Conservation (phyloP, 352 stramenopile genomes). For the Nothophytophthora sp. region DNA sequence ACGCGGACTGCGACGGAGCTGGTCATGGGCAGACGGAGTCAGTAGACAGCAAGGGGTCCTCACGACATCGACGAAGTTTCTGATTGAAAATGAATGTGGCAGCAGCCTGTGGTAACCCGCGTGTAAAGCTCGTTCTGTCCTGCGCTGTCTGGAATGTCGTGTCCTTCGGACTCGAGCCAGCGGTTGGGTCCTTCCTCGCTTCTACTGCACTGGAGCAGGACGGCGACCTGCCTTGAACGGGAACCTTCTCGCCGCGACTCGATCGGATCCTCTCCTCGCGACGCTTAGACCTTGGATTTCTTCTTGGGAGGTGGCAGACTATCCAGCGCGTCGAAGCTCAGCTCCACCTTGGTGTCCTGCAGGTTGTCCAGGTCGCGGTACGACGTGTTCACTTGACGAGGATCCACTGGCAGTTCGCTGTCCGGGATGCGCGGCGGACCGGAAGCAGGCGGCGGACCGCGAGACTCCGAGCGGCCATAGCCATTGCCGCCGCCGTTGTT, state of each 20-base stretch:
- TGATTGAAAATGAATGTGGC: too few species aligned
- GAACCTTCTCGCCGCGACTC: too few species aligned
- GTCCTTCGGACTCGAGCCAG: too few species aligned
- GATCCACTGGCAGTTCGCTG: conserved; percentile 72
- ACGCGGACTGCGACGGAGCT: conserved; percentile 5
- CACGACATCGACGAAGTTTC: too few species aligned
- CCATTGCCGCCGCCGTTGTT: conserved; percentile 23
- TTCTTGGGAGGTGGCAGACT: conserved; percentile 85
- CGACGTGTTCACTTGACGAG: conserved; percentile 78
- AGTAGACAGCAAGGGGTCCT: too few species aligned
- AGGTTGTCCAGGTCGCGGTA: conserved; percentile 87
- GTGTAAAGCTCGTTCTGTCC: too few species aligned
- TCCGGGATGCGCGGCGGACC: conserved; percentile 46
- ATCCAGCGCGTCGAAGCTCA: conserved; percentile 82
- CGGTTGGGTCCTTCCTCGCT: too few species aligned
- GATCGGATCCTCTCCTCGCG: too few species aligned
- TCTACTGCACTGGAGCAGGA: too few species aligned
- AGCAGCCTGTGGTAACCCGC: too few species aligned
- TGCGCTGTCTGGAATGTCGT: too few species aligned
- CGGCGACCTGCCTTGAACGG: too few species aligned
- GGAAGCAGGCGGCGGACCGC: conserved; percentile 18
- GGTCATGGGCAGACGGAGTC: conserved; percentile 10
- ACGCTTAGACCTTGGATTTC: conserved; percentile 84
- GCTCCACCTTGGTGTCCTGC: conserved; percentile 80
- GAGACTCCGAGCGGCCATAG: conserved; percentile 30